Base-by-base conservation (phyloP, 768 basidiomycete genomes). In the Hygrocybe punicea region DNA sequence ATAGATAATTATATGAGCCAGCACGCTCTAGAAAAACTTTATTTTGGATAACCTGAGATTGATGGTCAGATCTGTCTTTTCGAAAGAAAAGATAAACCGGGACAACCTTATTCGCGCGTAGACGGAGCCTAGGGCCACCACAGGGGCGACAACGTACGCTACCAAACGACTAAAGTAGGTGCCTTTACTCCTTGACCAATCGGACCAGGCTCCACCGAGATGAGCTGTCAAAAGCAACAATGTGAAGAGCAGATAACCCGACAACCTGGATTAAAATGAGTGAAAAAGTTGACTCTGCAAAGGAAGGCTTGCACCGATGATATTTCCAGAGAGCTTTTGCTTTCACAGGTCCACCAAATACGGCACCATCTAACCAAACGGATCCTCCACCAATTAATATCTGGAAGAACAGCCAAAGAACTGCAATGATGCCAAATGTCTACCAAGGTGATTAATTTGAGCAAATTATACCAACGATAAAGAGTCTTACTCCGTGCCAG, bases 321-420 rank as follows among this genome's bases (percentile, higher is more conserved):
- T 90, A 93, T 67, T 92, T 93, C 87, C 91, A 93, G 17, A 92
- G 57, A 1, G 73, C 67, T 68, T 89, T 93, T 13, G 90, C 89
- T 66, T 81, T 85, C 44, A 75, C 69, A 13, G 81, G 84, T 1
- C 90, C 89, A 4, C 91, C 89, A 65, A 92, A 88, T 0, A 77
- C 75, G 14, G 76, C 77, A 10, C 91, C 91, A 6, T 73, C 78
- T 58, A 79, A 84, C 90, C 90, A 91, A 14, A 91, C 87, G 50
- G 86, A 89, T n/a, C 81, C 84, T 2, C 78, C 88, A 5, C 91
- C 91, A 0, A 91, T 16, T 8, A 76, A 55, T 6, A 81, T 71
- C 63, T 93, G 90, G 33, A 79, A 55, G 14, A 84, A 23, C 42
- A 91, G 71, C 87, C 87, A 89, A 9, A 68, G 59, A 45, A 87